Percentiles rank a stretch among this genome's conserved stretches.
Conservation (phyloP, 2,329 filamentous ascomycete species). For the Colletotrichum ledebouriae region DNA sequence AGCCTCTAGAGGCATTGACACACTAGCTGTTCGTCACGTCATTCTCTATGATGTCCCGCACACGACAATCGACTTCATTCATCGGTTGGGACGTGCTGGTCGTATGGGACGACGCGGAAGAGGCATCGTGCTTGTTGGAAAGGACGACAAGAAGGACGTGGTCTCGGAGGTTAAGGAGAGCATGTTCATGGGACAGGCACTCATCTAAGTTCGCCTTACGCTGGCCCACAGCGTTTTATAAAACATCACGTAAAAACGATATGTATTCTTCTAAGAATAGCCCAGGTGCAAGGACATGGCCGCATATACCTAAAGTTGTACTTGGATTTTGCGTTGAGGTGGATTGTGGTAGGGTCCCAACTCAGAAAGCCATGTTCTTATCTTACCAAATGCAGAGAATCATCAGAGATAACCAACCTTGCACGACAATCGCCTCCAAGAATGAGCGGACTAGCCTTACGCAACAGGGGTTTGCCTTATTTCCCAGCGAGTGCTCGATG, state of each 20-base stretch:
- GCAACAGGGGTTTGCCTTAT: no score
- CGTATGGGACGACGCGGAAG: constrained; percentile 92
- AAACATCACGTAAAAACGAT: constrained; percentile 31
- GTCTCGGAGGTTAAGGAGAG: constrained; percentile 92
- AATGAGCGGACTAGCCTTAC: no score
- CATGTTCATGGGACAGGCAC: constrained; percentile 84
- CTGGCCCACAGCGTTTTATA: constrained; percentile 3
- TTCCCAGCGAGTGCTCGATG: no score
- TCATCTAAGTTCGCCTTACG: constrained; percentile 66
- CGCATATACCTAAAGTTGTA: constrained; percentile 27
- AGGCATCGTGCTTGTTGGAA: constrained; percentile 91
- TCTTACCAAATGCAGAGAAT: no score
- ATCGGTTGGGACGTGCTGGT: constrained; percentile 90
- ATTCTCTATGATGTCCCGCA: constrained; percentile 98
- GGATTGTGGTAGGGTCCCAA: neutral
- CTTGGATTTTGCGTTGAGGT: constrained; percentile 2
- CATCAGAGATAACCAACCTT: no score
- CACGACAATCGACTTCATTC: constrained; percentile 97
- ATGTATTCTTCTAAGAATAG: constrained; percentile 16
- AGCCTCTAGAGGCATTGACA: constrained; percentile 94
- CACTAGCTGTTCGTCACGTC: constrained; percentile 89
- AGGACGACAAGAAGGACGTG: constrained; percentile 88
- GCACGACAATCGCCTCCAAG: no score
- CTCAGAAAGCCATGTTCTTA: neutral
- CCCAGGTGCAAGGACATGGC: neutral